phyloP scores from a whole-genome alignment of 2,329 filamentous ascomycete species.

The Scedosporium boydii region DNA sequence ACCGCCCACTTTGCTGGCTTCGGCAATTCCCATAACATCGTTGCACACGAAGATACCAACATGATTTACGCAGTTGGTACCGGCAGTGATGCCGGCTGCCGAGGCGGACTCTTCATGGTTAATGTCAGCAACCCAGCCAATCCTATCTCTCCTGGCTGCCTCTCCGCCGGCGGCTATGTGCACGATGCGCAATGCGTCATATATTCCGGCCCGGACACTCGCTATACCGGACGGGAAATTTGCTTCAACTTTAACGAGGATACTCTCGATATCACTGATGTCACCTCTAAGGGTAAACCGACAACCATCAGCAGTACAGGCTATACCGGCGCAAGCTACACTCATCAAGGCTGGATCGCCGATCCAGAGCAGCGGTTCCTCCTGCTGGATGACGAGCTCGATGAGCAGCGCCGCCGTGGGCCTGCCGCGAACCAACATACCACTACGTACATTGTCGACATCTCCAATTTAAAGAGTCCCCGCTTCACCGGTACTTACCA shows the following conservation, averaged over 20 bases:
- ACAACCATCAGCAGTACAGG: constrained; percentile 40
- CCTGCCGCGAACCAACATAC: constrained; percentile 28
- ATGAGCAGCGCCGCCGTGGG: constrained; percentile 31
- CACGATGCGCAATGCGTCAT: constrained; percentile 44
- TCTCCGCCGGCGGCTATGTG: constrained; percentile 38
- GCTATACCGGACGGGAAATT: constrained; percentile 26
- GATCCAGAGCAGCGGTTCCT: constrained; percentile 30
- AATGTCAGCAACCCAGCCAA: constrained; percentile 41
- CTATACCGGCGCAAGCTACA: constrained; percentile 45
- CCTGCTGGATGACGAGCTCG: constrained; percentile 43
- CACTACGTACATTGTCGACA: constrained; percentile 40
- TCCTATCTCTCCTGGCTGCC: constrained; percentile 39
- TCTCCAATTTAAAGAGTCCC: constrained; percentile 28
- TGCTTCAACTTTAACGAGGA: constrained; percentile 19
- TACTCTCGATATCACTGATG: constrained; percentile 27
- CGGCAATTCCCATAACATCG: constrained; percentile 42
- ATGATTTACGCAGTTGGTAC: constrained; percentile 34
- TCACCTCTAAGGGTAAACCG: constrained; percentile 34
- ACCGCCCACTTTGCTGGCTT: constrained; percentile 24
- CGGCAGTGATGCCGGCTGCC: constrained; percentile 21
- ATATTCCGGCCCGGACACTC: constrained; percentile 37
- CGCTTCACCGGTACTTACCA: constrained; percentile 29
- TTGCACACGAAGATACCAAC: constrained; percentile 34
- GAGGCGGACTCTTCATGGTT: constrained; percentile 43
- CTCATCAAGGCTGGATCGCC: constrained; percentile 45